Conservation (phyloP, 2,329 filamentous ascomycete species). For the Aspergillus costaricaensis region DNA sequence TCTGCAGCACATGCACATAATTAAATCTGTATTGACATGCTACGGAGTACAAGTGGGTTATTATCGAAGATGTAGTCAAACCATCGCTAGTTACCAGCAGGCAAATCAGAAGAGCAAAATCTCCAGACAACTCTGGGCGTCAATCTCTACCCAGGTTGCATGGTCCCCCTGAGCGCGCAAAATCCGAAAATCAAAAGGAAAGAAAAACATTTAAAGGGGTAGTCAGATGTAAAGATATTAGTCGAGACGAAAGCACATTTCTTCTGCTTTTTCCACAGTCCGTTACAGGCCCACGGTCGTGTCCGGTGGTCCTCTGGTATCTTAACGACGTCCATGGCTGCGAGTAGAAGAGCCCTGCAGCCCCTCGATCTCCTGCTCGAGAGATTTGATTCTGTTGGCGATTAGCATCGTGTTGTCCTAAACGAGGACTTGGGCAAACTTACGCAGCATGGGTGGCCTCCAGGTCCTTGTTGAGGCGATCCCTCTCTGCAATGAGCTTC, state of each 20-base stretch:
- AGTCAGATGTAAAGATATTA: conserved; percentile 39
- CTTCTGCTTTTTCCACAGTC: conserved; percentile 26
- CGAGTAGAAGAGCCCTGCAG: conserved; percentile 89
- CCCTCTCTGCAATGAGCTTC: conserved; percentile 98
- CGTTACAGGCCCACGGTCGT: conserved; percentile 20
- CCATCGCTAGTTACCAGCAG: conserved; percentile 46
- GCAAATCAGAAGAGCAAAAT: conserved; percentile 38
- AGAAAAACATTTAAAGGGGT: conserved; percentile 32
- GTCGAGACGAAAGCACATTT: conserved; percentile 31
- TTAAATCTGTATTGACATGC: conserved; percentile 44
- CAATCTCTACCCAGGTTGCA: conserved; percentile 22
- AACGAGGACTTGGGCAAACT: conserved; percentile 24
- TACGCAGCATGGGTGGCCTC: conserved; percentile 89
- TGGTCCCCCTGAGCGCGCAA: conserved; percentile 34
- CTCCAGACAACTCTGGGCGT: conserved; percentile 24
- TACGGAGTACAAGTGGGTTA: conserved; percentile 44
- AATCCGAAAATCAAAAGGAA: conserved; percentile 28
- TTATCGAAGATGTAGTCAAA: conserved; percentile 45
- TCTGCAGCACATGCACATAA: conserved; percentile 18
- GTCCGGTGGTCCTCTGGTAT: conserved; percentile 20
- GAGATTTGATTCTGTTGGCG: conserved; percentile 49
- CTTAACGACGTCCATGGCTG: conserved; percentile 87
- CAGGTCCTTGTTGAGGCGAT: conserved; percentile 99
- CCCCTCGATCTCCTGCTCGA: conserved; percentile 84
- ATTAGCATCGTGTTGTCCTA: conserved; percentile 29